phyloP scores from a whole-genome alignment of 345 rosid species.

The Citrus reticulata region DNA sequence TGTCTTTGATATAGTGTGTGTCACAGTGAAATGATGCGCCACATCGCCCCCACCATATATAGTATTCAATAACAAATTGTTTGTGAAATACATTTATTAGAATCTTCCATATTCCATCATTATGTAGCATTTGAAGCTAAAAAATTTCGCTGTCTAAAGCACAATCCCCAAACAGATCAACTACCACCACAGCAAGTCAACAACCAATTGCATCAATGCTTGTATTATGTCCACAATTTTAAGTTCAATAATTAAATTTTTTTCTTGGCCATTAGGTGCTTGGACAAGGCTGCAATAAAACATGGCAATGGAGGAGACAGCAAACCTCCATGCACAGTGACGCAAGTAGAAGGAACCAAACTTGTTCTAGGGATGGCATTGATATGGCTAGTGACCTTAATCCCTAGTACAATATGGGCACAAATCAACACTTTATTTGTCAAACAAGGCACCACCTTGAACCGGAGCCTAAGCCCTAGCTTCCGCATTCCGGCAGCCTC shows the following conservation, averaged over 20 bases:
- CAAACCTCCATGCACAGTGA: constrained; percentile 58
- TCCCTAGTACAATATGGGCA: constrained; percentile 87
- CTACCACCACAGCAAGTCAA: background rate
- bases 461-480: constrained; percentile 49
- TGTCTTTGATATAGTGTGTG: constrained; percentile 11
- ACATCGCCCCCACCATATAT: constrained; percentile 6
- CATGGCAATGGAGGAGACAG: constrained; percentile 22
- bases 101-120: constrained; percentile 6
- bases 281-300: constrained; percentile 87
- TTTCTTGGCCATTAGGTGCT: constrained; percentile 25
- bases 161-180: background rate
- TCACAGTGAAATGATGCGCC: constrained; percentile 18
- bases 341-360: constrained; percentile 81
- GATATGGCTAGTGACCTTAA: constrained; percentile 74
- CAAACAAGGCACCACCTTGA: constrained; percentile 85
- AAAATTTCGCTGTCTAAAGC: background rate
- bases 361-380: constrained; percentile 64
- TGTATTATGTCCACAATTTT: background rate
- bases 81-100: constrained; percentile 16
- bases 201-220: background rate
- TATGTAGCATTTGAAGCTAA: background rate
- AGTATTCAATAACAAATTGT: constrained; percentile 3
- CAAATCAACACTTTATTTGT: constrained; percentile 89
- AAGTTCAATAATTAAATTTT: no score
- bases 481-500: constrained; percentile 89